Evolutionary conservation across 192 early-diverging fungal species (phyloP).

Genomic region (Phlyctochytrium arcticum): DNA sequence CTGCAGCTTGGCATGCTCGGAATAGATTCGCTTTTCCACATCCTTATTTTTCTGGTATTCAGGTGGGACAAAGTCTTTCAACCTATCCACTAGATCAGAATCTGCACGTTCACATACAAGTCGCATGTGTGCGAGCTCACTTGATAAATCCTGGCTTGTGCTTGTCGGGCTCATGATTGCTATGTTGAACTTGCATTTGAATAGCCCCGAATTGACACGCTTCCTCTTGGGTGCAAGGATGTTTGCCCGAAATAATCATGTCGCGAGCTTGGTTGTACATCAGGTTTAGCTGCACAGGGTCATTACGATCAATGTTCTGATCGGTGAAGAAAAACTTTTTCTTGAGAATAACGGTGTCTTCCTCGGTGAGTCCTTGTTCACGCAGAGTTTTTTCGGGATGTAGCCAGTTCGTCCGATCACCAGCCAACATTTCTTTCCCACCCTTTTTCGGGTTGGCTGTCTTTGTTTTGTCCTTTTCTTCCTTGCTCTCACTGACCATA

Average conservation of each 20-base stretch:
- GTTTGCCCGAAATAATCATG: slow-evolving; percentile 47
- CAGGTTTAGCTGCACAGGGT: slow-evolving; percentile 57
- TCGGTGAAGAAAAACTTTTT: slow-evolving; percentile 65
- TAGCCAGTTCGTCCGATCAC: slow-evolving; percentile 38
- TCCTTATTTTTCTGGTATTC: slow-evolving; percentile 50
- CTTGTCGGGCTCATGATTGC: slow-evolving; percentile 54
- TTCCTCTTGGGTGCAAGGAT: slow-evolving; percentile 55
- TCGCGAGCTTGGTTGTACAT: slow-evolving; percentile 52
- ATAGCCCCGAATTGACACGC: slow-evolving; percentile 54
- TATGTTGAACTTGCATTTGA: slow-evolving; percentile 50
- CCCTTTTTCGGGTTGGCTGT: neutral
- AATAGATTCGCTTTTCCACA: slow-evolving; percentile 45
- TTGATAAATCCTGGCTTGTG: slow-evolving; percentile 48
- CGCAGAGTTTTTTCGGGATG: slow-evolving; percentile 49
- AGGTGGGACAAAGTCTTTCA: slow-evolving; percentile 48
- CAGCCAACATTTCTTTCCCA: neutral
- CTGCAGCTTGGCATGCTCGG: slow-evolving; percentile 54
- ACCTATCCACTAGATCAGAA: slow-evolving; percentile 21
- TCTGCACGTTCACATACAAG: too few species aligned
- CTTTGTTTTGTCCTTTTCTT: slow-evolving; percentile 2
- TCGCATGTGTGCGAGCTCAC: too few species aligned
- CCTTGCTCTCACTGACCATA: neutral
- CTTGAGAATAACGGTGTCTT: slow-evolving; percentile 47
- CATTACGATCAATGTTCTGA: slow-evolving; percentile 54
- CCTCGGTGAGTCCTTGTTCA: slow-evolving; percentile 50